Evolutionary conservation across 257 asterid genomes (phyloP), one percentile per base, ranked within the genome.

Genomic region (Solanum bukasovii): DNA sequence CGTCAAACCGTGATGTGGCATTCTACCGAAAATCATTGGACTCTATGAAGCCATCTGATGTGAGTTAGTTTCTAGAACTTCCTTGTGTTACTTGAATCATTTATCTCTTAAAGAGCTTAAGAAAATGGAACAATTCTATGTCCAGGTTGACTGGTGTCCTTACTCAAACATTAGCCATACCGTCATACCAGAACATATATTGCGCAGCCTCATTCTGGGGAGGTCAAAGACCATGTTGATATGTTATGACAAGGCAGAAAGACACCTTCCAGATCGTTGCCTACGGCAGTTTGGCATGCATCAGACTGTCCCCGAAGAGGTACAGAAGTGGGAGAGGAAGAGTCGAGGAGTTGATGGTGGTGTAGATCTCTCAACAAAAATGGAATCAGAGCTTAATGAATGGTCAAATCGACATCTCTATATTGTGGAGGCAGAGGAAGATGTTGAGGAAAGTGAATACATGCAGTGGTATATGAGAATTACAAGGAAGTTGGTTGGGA

Each of bases 331-430:
- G 99, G 99, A 97, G 90, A 95, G 99, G 91, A 95, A 94, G 92
- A 96, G 94, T 27, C 99, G 98, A 89, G 99, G 99, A 67, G 99
- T 97, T 70, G 99, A 97, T 89, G 97, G 98, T 52, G 99, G 98
- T 44, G 94, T 97, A 31, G 95, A 97, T 88, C 95, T 96, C 52
- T 91, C 98, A 12, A 93, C 90, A 40, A 97, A 95, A 91, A 96
- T 97, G 98, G 98, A 96, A 89, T 49, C 94, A 23, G 99, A 97
- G 94, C 95, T 97, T 40, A 93, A 83, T 40, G 99, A 96, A 87
- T 97, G 99, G 99, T 90, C 93, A 20, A 92, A 92, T 85, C 96
- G 98, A 1, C 96, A 92, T 88, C 93, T 93, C 90, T 93, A 93
- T 89, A 90, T 97, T 86, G 95, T 97, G 46, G 98, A 93, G 90